Evolutionary conservation across 257 asterid genomes (phyloP), one percentile per base, ranked within the genome.

Genomic region (Forsythia viridissima): DNA sequence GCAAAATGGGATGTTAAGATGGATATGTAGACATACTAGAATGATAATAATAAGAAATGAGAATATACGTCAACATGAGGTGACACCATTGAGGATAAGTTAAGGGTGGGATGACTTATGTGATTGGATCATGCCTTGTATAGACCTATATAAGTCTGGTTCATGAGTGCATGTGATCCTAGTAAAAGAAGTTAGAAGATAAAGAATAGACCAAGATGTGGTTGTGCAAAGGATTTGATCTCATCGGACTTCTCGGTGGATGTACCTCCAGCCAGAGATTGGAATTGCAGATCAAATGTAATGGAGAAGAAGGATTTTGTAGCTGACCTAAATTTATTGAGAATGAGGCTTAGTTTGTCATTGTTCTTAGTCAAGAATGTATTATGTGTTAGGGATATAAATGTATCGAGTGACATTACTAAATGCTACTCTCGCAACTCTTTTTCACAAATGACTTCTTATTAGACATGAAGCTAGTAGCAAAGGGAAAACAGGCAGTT

Each of bases 181-280:
- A 57, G 66, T 57, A 57, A 6, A n/a, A 57, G 30, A 57, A 57
- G 66, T 6, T n/a, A 16, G n/a, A 57, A 3, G 59, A n/a, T 11
- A n/a, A 7, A 57, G 34, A 57, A 57, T 57, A n/a, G 34, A 6
- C 9, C 9, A 57, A 6, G 66, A 55, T 16, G 34, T 57, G 2
- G 34, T 57, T 18, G 10, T 57, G 11, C 30, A 57, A n/a, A 16
- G 66, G 66, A 6, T 57, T 57, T 57, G 11, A 57, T 57, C 30
- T 57, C 4, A 0, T 48, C 59, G 15, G 66, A 57, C 18, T 16
- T 57, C 30, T 57, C 11, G 7, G 30, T 57, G 66, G 30, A n/a
- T n/a, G 66, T n/a, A 57, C 30, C 66, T 57, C 66, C 66, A n/a
- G 66, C 24, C 30, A 57, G 66, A 57, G 66, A n/a, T n/a, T n/a